Conservation (phyloP, 495 filamentous ascomycete species). For the Xylaria palmicola region DNA sequence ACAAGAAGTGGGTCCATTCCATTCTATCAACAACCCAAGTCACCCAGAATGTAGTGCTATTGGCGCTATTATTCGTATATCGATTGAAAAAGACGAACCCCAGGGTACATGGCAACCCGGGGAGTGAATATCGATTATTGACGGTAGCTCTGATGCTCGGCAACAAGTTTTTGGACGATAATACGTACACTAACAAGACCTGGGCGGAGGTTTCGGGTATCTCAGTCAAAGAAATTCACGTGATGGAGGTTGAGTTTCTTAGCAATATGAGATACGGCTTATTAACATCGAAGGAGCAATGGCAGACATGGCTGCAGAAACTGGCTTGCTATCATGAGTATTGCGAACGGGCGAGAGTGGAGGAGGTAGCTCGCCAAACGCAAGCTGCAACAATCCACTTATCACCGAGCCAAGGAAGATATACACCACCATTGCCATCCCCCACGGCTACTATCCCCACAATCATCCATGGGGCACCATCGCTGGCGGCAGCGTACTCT, state of each 20-base stretch:
- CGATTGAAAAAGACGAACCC: slow-evolving; percentile 88
- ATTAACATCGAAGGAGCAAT: slow-evolving; percentile 77
- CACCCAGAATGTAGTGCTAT: slow-evolving; percentile 89
- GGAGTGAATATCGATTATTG: slow-evolving; percentile 92
- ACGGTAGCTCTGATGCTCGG: slow-evolving; percentile 97
- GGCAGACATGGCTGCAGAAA: slow-evolving; percentile 81
- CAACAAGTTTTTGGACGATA: slow-evolving; percentile 99
- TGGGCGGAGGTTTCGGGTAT: slow-evolving; percentile 99
- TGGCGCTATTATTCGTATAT: slow-evolving; percentile 92
- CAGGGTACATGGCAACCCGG: slow-evolving; percentile 80
- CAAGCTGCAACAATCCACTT: slow-evolving; percentile 37
- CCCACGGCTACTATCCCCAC: slow-evolving; percentile 42
- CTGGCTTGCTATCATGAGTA: slow-evolving; percentile 76
- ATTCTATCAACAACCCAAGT: slow-evolving; percentile 95
- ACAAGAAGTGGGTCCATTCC: slow-evolving; percentile 90
- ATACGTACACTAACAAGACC: slow-evolving; percentile 99
- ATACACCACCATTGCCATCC: slow-evolving; percentile 46
- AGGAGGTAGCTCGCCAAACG: slow-evolving; percentile 25
- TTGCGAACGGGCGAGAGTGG: slow-evolving; percentile 62
- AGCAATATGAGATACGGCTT: slow-evolving; percentile 98
- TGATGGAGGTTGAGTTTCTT: slow-evolving; percentile 99
- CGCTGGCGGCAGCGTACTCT: slow-evolving; percentile 30
- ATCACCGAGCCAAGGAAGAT: slow-evolving; percentile 36
- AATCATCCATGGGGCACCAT: slow-evolving; percentile 28
- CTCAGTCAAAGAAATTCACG: slow-evolving; percentile 90